phyloP scores from a whole-genome alignment of 345 rosid genomes.

The Melastoma malabathricum region DNA sequence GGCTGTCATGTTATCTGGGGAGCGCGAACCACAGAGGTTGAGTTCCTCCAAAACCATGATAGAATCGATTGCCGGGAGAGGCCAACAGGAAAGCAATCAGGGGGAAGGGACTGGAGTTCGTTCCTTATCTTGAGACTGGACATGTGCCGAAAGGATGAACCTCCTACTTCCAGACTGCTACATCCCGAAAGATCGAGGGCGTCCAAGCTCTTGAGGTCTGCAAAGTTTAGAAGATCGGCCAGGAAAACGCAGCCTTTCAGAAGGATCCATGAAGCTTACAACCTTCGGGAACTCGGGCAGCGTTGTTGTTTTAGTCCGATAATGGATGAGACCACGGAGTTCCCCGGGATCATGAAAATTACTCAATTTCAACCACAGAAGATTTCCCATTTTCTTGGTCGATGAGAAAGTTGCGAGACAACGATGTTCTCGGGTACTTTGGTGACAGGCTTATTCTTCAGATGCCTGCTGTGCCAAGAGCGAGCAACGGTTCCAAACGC shows the following conservation, averaged over 20 bases:
- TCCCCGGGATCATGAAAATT: slow-evolving; percentile 9
- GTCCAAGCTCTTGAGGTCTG: slow-evolving; percentile 2
- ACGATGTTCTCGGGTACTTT: slow-evolving; percentile 1
- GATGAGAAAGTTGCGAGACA: slow-evolving; percentile 4
- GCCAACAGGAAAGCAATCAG: slow-evolving; percentile 8
- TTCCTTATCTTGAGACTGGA: slow-evolving; percentile 5
- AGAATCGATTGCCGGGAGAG: neutral
- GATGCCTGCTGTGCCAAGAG: slow-evolving; percentile 34
- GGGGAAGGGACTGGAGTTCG: neutral
- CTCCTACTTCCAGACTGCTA: slow-evolving; percentile 1
- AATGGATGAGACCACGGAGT: slow-evolving; percentile 18
- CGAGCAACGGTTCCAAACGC: slow-evolving; percentile 4
- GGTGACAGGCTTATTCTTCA: neutral
- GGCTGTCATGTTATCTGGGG: neutral
- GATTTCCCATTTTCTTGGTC: slow-evolving; percentile 3
- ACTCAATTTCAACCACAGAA: slow-evolving; percentile 5
- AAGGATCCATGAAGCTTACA: slow-evolving; percentile 13
- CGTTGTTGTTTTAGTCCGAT: slow-evolving; percentile 15
- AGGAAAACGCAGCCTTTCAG: slow-evolving; percentile 13
- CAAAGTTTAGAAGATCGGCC: neutral
- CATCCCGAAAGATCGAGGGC: slow-evolving; percentile 15
- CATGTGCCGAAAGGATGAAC: slow-evolving; percentile 9
- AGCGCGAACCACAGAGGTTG: neutral
- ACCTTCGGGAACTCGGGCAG: slow-evolving; percentile 11
- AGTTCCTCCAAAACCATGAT: slow-evolving; percentile 5